Evolutionary conservation across 208 protist genomes (phyloP).

Genomic region (Blechomonas ayalai): DNA sequence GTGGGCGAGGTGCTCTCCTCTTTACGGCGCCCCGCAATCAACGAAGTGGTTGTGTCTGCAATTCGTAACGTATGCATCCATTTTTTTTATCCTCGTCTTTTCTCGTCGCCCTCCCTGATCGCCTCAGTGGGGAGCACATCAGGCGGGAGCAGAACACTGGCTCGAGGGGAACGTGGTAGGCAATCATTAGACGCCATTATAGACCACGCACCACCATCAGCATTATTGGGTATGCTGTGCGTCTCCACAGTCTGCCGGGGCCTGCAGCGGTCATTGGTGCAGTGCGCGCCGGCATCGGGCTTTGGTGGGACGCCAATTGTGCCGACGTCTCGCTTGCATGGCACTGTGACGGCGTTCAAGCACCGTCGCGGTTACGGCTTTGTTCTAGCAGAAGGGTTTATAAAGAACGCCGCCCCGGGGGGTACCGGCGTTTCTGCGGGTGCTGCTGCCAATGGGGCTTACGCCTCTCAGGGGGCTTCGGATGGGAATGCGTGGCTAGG

Average conservation of each 20-base stretch:
- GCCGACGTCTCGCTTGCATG: constrained; percentile 52
- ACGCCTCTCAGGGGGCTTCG: not conserved
- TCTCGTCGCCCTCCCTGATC: not conserved
- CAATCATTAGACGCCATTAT: too few species aligned
- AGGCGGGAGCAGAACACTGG: too few species aligned
- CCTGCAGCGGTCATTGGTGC: too few species aligned
- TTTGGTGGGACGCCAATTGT: too few species aligned
- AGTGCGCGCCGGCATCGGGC: too few species aligned
- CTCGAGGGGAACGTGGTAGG: too few species aligned
- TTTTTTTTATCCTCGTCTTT: not conserved
- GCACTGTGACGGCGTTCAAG: constrained; percentile 73
- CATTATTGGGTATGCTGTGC: not conserved
- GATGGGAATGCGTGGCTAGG: too few species aligned
- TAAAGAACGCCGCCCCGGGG: not conserved
- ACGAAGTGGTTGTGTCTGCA: too few species aligned
- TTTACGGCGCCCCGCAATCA: too few species aligned
- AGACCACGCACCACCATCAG: too few species aligned
- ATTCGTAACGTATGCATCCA: not conserved
- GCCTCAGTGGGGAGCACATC: not conserved
- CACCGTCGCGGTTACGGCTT: constrained; percentile 86
- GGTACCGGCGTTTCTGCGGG: not conserved
- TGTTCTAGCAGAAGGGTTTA: constrained; percentile 39
- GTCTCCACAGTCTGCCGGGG: too few species aligned
- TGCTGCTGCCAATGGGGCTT: not conserved
- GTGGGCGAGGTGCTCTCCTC: too few species aligned